A percentile compares a stretch with the other conserved stretches of the same genome.
Evolutionary conservation across 2,329 filamentous ascomycete species (phyloP).

Genomic region (Cladosporium sp.): DNA sequence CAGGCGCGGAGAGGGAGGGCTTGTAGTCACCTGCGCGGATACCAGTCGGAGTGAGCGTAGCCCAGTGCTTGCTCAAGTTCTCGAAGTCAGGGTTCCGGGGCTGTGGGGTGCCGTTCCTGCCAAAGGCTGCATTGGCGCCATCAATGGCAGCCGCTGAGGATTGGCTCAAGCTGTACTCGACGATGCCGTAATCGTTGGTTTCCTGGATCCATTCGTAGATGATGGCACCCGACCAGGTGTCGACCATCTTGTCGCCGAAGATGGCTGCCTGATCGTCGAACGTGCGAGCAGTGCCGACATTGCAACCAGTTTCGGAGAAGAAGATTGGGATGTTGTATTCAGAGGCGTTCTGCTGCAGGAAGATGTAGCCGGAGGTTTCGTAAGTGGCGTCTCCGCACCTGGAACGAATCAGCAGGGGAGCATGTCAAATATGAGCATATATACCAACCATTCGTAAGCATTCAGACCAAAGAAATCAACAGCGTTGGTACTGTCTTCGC

Average conservation of each 20-base stretch:
- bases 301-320: conserved; percentile 89
- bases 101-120: conserved; percentile 70
- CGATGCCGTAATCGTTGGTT: conserved; percentile 75
- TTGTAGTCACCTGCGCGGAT: conserved; percentile 67
- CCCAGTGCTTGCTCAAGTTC: conserved; percentile 77
- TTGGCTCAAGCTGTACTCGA: conserved; percentile 66
- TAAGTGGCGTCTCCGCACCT: conserved; percentile 52
- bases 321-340: conserved; percentile 81
- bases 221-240: conserved; percentile 73
- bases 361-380: conserved; percentile 66
- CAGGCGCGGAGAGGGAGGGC: conserved; percentile 60
- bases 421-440: conserved; percentile 23
- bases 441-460: conserved; percentile 45
- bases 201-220: conserved; percentile 88
- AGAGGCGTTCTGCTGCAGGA: conserved; percentile 65
- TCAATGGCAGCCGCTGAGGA: conserved; percentile 40
- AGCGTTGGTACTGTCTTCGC: conserved; percentile 65
- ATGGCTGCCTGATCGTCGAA: conserved; percentile 76
- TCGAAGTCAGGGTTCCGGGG: conserved; percentile 74
- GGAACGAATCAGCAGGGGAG: conserved; percentile 34
- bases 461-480: conserved; percentile 86
- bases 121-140: conserved; percentile 65
- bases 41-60: conserved; percentile 67
- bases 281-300: conserved; percentile 59
- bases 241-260: conserved; percentile 71